These are phyloP conservation scores for Chaetomium strumarium DNA, from an alignment of 2,329 filamentous ascomycete species.

Conservation along the genomic window DNA sequence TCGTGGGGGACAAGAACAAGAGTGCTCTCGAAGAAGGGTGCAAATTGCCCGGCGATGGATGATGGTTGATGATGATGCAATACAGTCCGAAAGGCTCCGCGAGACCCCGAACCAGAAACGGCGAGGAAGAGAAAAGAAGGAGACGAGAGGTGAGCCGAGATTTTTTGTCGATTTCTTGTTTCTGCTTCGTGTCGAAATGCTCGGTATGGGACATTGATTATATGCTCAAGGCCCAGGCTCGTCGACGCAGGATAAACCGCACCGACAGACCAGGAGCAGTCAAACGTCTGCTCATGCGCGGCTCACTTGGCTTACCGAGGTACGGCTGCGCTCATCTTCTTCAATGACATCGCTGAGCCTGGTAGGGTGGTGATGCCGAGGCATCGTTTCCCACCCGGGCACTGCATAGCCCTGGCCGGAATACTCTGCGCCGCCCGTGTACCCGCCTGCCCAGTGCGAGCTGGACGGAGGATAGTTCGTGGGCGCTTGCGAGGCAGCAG, in stretches of 20 bases:
- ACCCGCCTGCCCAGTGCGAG: slow-evolving; percentile 39
- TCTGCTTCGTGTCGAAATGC: neutral
- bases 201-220: neutral
- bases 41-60: slow-evolving; percentile 1
- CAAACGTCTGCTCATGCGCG: slow-evolving; percentile 31
- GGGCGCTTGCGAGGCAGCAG: slow-evolving; percentile 39
- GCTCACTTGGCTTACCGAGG: slow-evolving; percentile 61
- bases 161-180: neutral
- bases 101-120: neutral
- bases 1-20: neutral
- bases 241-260: neutral
- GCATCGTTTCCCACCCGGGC: slow-evolving; percentile 69
- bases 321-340: slow-evolving; percentile 74
- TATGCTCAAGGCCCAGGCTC: neutral
- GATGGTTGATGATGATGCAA: slow-evolving; percentile 1
- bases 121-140: neutral
- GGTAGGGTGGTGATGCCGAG: slow-evolving; percentile 80
- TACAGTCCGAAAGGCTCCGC: slow-evolving; percentile 3
- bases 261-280: neutral
- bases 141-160: slow-evolving; percentile 2
- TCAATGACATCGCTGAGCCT: slow-evolving; percentile 82
- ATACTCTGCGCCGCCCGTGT: slow-evolving; percentile 52
- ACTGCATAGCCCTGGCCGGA: slow-evolving; percentile 60
- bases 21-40: too few species aligned
- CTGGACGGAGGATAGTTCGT: slow-evolving; percentile 34